phyloP scores from a whole-genome alignment of 2,329 filamentous ascomycete species.

The Neurospora crassa region DNA sequence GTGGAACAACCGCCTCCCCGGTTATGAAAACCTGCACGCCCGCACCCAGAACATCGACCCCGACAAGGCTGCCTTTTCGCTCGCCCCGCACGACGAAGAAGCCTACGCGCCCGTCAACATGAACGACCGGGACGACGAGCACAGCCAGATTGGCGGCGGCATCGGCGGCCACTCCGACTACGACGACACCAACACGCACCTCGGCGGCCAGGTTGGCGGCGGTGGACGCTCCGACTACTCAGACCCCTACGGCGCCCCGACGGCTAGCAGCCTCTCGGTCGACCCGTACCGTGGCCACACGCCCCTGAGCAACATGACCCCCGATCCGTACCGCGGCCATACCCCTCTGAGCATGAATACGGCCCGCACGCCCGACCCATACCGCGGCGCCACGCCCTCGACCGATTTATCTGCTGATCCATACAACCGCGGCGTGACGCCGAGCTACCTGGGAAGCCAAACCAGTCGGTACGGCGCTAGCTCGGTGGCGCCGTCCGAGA shows the following conservation, averaged over 20 bases:
- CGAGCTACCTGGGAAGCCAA: slow-evolving; percentile 6
- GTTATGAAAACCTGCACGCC: slow-evolving; percentile 41
- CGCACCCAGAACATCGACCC: slow-evolving; percentile 49
- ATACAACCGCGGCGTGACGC: slow-evolving; percentile 3
- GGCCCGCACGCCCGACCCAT: slow-evolving; percentile 1
- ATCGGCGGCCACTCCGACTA: slow-evolving; percentile 1
- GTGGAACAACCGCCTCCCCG: slow-evolving; percentile 51
- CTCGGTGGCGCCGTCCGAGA: slow-evolving; percentile 12
- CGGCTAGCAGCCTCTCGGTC: background rate
- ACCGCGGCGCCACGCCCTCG: background rate
- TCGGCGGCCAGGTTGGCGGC: slow-evolving; percentile 9
- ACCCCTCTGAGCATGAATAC: background rate
- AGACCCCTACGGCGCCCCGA: slow-evolving; percentile 18
- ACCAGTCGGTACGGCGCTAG: slow-evolving; percentile 28
- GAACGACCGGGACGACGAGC: slow-evolving; percentile 40
- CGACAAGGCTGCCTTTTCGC: slow-evolving; percentile 60
- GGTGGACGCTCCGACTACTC: slow-evolving; percentile 14
- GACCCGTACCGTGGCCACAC: slow-evolving; percentile 3
- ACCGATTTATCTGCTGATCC: background rate
- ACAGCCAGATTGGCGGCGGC: slow-evolving; percentile 19
- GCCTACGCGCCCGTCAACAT: slow-evolving; percentile 52
- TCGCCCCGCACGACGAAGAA: slow-evolving; percentile 57
- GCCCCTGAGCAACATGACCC: background rate
- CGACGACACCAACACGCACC: slow-evolving; percentile 12
- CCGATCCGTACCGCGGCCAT: slow-evolving; percentile 3